Evolutionary conservation across 2,329 filamentous ascomycete species (phyloP), one percentile per base, ranked within the genome.

Genomic region (Metarhizium sp.): DNA sequence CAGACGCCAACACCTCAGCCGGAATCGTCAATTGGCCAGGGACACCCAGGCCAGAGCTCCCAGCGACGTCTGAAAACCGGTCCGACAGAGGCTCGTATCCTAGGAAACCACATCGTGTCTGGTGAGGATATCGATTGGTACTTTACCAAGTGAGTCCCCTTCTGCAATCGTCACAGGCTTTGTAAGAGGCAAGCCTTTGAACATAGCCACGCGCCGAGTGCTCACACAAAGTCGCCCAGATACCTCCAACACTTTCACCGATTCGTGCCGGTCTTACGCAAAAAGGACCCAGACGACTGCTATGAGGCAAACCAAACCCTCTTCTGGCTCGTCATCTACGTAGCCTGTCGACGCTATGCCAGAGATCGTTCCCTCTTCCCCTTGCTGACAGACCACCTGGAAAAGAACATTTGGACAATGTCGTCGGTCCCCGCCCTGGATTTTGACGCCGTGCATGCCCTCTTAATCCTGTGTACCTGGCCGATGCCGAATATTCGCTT

Each of bases 91-190:
- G 66, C 78, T 1, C 71, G 78, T 50, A 70, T 75, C 4, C 62
- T 82, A 11, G 75, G 72, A 2, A 75, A 73, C 3, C 71, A 73
- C 8, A 70, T 77, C 1, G 74, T 82, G 50, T 71, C 78, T 0
- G 75, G 77, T 0, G 74, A 78, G 46, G 78, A 82, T 47, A 75
- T 82, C 53, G 75, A 79, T 54, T 78, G 74, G 62, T 82, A 82
- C 59, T 82, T 81, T 63, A 71, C 77, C 56, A 78, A 75, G 74
- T 78, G 10, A 48, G 50, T 29, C n/a, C 6, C 34, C 13, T 16
- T 32, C 18, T 11, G 18, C 7, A 6, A 49, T 2, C 13, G 11
- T 18, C 25, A 25, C 25, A 25, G 25, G 25, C 25, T 25, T 25
- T 25, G 25, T 25, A 25, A 25, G 25, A 4, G 25, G 25, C 25